Base-by-base conservation (phyloP, 257 asterid species). In the Nicotiana obtusifolia region DNA sequence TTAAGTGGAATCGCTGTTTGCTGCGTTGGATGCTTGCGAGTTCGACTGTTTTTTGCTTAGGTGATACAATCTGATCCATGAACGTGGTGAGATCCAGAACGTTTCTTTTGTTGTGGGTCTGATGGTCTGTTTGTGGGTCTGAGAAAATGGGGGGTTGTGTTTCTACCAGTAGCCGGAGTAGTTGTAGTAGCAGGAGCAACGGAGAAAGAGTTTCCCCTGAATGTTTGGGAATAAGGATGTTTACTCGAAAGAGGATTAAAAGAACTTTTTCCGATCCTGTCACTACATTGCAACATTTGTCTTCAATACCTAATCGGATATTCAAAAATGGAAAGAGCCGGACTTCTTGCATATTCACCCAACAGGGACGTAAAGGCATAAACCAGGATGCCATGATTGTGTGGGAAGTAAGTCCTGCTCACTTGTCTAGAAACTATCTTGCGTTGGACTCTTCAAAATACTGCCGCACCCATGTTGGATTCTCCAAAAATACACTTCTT, bases 301-400 rank as follows among this genome's bases (percentile, higher is more conserved):
- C 95, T 31, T 91, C 97, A 4, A 83, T 94, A 83, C 97, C 94
- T 28, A 95, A 90, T 76, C 92, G 98, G 81, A 92, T 91, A 84
- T 89, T 91, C 86, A 64, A 96, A 75, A 95, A 95, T 30, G 99
- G 97, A 10, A 90, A 89, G 87, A 94, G 92, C 85, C 88, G 83
- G 78, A 88, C 86, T 85, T 91, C 99, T 78, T 95, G 99, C 90
- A 88, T 95, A 87, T 95, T 90, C 86, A 95, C 99, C 84, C 99
- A 95, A 87, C 99, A 95, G 84, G 99, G 99, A 2, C 93, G 99
- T 71, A 95, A 95, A 84, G 99, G 99, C 88, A 92, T 95, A 82
- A 95, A 95, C 86, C 99, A 95, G 85, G 99, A 95, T 80, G 97
- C 99, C 82, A 95, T 95, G 99, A 87, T 95, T 73, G 99, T 95